Percentiles rank a stretch among this genome's conserved stretches.
phyloP scores from a whole-genome alignment of 768 basidiomycete species.

The Phlebiopsis flavidoalba region DNA sequence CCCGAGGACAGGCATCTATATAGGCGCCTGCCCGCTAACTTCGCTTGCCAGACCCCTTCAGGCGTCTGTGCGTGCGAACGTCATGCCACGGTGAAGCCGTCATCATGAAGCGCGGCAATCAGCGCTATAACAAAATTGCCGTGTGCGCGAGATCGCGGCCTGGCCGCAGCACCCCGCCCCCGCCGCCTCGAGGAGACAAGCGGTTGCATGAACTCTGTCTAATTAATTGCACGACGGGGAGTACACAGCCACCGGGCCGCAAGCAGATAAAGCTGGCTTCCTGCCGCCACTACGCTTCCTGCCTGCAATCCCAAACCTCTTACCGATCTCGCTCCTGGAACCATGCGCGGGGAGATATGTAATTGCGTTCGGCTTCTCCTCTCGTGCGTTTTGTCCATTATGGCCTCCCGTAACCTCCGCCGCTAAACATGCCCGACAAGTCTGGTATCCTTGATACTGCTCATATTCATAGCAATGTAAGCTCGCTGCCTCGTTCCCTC shows the following conservation, averaged over 20 bases:
- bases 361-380: conserved; percentile 71
- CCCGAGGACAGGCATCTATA: neutral
- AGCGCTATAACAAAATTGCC: conserved; percentile 1
- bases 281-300: neutral
- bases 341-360: conserved; percentile 74
- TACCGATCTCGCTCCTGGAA: conserved; percentile 1
- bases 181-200: conserved; percentile 9
- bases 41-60: neutral
- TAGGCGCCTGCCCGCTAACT: neutral
- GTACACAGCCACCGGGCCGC: neutral
- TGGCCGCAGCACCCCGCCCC: conserved; percentile 5
- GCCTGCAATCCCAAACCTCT: neutral
- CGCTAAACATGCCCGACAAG: conserved; percentile 27
- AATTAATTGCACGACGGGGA: neutral
- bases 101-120: neutral
- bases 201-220: neutral
- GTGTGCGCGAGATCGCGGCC: neutral
- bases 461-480: conserved; percentile 81
- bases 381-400: conserved; percentile 46
- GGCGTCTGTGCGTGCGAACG: neutral
- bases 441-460: conserved; percentile 46
- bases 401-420: conserved; percentile 1
- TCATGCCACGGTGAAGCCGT: neutral
- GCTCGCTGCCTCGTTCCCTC: conserved; percentile 23
- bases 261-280: conserved; percentile 11